Evolutionary conservation across 805 yeast genomes (phyloP).

Genomic region (Grigorovia yakushimaensis): DNA sequence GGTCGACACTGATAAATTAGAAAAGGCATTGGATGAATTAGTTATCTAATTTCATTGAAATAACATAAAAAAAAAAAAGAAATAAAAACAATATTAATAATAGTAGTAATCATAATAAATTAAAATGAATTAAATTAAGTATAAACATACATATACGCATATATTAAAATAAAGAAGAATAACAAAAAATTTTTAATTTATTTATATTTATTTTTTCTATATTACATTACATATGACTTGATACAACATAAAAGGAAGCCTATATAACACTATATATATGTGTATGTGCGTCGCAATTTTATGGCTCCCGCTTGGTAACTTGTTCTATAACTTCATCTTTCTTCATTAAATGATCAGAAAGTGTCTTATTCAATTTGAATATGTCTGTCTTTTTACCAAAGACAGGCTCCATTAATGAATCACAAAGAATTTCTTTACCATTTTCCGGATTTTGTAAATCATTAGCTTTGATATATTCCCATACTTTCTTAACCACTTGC

Average conservation of each 20-base stretch:
- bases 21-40: constrained; percentile 35
- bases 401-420: constrained; percentile 42
- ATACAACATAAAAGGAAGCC: no score
- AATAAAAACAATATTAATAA: no score
- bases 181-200: neutral
- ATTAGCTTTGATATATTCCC: constrained; percentile 60
- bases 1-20: constrained; percentile 34
- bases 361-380: constrained; percentile 47
- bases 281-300: neutral
- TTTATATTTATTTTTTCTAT: no score
- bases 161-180: neutral
- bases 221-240: neutral
- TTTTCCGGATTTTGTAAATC: constrained; percentile 59
- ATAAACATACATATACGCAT: neutral
- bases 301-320: neutral
- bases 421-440: constrained; percentile 55
- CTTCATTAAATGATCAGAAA: constrained; percentile 41
- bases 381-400: constrained; percentile 54
- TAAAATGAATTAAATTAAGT: constrained; percentile 1
- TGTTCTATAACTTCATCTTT: constrained; percentile 17
- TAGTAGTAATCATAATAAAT: no score
- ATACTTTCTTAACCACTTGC: constrained; percentile 56
- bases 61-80: constrained; percentile 50
- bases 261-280: no score
- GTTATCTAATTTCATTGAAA: constrained; percentile 18